phyloP scores from a whole-genome alignment of 768 basidiomycete genomes.

The Russula foetens region DNA sequence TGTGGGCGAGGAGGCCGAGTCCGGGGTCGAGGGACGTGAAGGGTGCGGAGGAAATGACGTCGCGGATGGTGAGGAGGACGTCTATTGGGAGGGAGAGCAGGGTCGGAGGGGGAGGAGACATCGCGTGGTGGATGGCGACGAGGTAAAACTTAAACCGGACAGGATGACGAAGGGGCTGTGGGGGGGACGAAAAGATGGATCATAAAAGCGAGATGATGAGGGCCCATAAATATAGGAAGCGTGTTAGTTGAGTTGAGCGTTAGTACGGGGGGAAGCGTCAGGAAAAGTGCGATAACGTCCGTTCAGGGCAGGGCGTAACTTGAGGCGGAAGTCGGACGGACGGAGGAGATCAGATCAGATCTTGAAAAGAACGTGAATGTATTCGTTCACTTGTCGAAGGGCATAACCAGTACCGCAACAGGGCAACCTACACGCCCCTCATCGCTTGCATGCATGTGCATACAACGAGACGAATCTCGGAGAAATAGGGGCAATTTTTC shows the following conservation, averaged over 20 bases:
- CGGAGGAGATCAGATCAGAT: constrained; percentile 5
- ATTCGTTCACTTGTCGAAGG: not conserved
- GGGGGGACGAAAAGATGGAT: no score
- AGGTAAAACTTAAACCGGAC: not conserved
- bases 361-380: not conserved
- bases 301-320: constrained; percentile 9
- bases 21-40: constrained; percentile 11
- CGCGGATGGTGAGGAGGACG: constrained; percentile 20
- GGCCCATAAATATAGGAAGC: constrained; percentile 5
- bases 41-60: constrained; percentile 14
- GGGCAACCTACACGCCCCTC: not conserved
- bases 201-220: not conserved
- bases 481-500: not conserved
- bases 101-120: constrained; percentile 1
- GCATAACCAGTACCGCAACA: constrained; percentile 7
- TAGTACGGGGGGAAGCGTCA: constrained; percentile 5
- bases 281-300: constrained; percentile 9
- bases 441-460: not conserved
- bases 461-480: not conserved
- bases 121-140: not conserved
- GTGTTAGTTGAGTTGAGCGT: not conserved
- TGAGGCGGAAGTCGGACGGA: not conserved
- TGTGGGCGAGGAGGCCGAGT: constrained; percentile 14
- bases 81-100: constrained; percentile 17
- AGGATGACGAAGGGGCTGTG: not conserved